Evolutionary conservation across 129 eudicot species (phyloP).

Genomic region (Artemisia annua): DNA sequence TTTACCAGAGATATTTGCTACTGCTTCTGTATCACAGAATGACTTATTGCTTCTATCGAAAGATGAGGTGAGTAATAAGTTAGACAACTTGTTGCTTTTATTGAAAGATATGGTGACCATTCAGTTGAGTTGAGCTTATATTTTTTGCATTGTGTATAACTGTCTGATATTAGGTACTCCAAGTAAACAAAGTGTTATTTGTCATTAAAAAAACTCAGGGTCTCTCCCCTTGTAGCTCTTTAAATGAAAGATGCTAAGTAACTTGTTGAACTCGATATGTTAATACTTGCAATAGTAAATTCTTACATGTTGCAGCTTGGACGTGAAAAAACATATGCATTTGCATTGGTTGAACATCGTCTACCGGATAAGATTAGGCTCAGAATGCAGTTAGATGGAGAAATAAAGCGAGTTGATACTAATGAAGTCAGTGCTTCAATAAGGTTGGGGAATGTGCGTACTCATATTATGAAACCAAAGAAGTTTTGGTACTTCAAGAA

Average conservation of each 20-base stretch:
- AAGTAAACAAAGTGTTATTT: background rate
- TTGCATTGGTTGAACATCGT: slow-evolving; percentile 93
- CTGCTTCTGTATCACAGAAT: slow-evolving; percentile 45
- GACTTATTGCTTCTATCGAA: slow-evolving; percentile 73
- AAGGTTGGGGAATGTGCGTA: slow-evolving; percentile 57
- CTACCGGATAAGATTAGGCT: slow-evolving; percentile 60
- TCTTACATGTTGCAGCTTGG: slow-evolving; percentile 56
- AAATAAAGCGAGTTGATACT: slow-evolving; percentile 46
- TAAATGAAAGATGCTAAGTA: background rate
- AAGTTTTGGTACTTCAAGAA: slow-evolving; percentile 44
- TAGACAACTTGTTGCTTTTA: slow-evolving; percentile 64
- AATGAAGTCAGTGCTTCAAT: slow-evolving; percentile 41
- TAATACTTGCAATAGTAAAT: background rate
- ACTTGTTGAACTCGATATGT: slow-evolving; percentile 10
- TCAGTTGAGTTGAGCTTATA: background rate
- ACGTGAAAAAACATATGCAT: slow-evolving; percentile 61
- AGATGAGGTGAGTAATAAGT: slow-evolving; percentile 47
- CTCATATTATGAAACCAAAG: slow-evolving; percentile 48
- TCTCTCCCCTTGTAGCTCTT: background rate
- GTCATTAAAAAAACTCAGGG: slow-evolving; percentile 1
- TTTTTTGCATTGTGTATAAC: background rate
- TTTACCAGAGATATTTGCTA: slow-evolving; percentile 28
- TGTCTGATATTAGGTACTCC: background rate
- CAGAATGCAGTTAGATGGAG: slow-evolving; percentile 68
- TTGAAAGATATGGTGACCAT: slow-evolving; percentile 58